A percentile compares a stretch with the other conserved stretches of the same genome.
phyloP scores from a whole-genome alignment of 352 stramenopile species.

The Globisporangium irregulare region DNA sequence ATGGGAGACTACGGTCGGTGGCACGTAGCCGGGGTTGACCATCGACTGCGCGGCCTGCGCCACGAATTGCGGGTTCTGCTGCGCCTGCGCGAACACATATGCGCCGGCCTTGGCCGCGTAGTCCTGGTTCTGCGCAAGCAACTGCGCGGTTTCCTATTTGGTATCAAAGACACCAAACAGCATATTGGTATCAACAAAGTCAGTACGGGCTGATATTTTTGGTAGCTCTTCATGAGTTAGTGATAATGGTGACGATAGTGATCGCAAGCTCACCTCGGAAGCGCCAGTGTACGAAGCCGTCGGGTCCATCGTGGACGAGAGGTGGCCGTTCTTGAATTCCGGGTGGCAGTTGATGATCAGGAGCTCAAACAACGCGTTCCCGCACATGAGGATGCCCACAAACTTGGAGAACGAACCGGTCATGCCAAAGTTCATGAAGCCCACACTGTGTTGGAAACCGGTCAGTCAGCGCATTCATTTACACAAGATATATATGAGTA shows the following conservation, averaged over 20 bases:
- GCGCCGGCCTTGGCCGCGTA: constrained; percentile 56
- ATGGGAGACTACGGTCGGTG: constrained; percentile 21
- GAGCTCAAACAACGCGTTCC: constrained; percentile 70
- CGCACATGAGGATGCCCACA: constrained; percentile 77
- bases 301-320: constrained; percentile 75
- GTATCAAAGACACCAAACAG: not conserved
- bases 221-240: not conserved
- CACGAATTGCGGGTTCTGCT: constrained; percentile 74
- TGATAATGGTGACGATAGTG: not conserved
- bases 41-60: constrained; percentile 56
- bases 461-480: not conserved
- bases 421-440: constrained; percentile 89
- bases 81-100: constrained; percentile 62
- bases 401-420: constrained; percentile 64
- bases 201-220: not conserved
- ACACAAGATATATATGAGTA: not conserved
- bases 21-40: constrained; percentile 43
- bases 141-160: constrained; percentile 49
- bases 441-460: constrained; percentile 33
- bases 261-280: constrained; percentile 28
- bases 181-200: not conserved
- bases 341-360: constrained; percentile 83
- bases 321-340: constrained; percentile 75
- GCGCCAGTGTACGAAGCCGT: constrained; percentile 64
- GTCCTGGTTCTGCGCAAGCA: constrained; percentile 62